Evolutionary conservation across 176 grass and related monocot species (phyloP).

Genomic region (Thinopyrum elongatum): DNA sequence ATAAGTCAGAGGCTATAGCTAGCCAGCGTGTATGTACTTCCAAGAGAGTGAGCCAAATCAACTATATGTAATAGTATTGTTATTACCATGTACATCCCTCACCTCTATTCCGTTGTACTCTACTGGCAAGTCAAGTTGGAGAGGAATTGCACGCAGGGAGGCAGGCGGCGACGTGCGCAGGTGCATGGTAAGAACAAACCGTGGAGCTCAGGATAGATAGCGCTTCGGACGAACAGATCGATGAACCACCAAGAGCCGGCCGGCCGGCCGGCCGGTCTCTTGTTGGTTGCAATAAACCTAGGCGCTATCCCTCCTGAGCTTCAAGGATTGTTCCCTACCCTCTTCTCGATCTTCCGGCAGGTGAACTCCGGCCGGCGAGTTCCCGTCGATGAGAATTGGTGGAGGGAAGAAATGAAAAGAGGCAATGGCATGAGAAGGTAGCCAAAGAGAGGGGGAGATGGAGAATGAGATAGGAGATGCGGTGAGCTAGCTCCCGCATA

Average conservation of each 20-base stretch:
- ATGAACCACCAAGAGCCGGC: conserved; percentile 7
- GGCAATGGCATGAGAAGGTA: background rate
- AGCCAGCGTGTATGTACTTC: background rate
- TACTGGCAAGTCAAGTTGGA: background rate
- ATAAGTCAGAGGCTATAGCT: background rate
- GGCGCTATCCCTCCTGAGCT: conserved; percentile 79
- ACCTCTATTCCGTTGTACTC: background rate
- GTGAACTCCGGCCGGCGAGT: background rate
- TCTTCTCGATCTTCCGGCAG: background rate
- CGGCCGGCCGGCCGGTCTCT: background rate
- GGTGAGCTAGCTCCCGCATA: background rate
- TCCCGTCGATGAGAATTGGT: background rate
- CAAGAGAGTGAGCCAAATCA: background rate
- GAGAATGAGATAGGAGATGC: background rate
- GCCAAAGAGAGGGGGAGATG: background rate
- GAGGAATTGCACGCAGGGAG: background rate
- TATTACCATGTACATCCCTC: background rate
- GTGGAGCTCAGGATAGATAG: conserved; percentile 74
- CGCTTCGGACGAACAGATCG: conserved; percentile 36
- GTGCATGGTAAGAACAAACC: conserved; percentile 46
- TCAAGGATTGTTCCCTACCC: conserved; percentile 49
- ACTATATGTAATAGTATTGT: background rate
- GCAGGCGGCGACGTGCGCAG: background rate
- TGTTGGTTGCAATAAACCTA: conserved; percentile 7
- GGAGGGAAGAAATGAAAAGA: background rate